Evolutionary conservation across 345 rosid genomes (phyloP).

Genomic region (Turritis glabra): DNA sequence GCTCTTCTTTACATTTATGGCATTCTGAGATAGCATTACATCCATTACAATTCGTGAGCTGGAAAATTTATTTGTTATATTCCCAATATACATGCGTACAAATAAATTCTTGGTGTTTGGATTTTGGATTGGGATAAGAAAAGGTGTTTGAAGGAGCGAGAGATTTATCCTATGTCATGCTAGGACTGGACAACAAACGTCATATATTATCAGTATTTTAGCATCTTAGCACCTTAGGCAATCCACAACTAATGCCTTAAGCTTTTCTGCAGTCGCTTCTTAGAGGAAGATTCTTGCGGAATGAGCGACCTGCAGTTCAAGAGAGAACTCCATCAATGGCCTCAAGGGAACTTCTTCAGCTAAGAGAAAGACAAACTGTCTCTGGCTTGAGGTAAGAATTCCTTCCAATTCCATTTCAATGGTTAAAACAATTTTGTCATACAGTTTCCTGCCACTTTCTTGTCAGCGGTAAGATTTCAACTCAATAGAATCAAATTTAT

Average conservation of each 20-base stretch:
- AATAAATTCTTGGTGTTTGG: neutral
- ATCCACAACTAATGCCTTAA: conserved; percentile 28
- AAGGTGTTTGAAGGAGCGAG: neutral
- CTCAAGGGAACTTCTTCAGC: conserved; percentile 80
- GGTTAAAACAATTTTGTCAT: neutral
- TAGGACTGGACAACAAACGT: conserved; percentile 9
- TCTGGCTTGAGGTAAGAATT: conserved; percentile 81
- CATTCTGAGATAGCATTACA: conserved; percentile 17
- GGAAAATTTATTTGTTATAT: neutral
- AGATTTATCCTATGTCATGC: neutral
- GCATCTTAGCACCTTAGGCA: neutral
- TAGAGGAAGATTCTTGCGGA: conserved; percentile 92
- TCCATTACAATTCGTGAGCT: neutral
- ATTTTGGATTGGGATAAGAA: conserved; percentile 5
- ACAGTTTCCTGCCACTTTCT: neutral
- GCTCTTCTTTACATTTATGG: neutral
- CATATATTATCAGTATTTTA: neutral
- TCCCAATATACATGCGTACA: neutral
- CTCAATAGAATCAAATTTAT: neutral
- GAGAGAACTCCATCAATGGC: conserved; percentile 84
- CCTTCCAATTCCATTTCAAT: neutral
- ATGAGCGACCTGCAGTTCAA: conserved; percentile 74
- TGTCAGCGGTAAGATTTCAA: neutral
- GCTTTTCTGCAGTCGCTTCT: conserved; percentile 70
- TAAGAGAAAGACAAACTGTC: conserved; percentile 87